Evolutionary conservation across 2,329 filamentous ascomycete genomes (phyloP), one percentile per base, ranked within the genome.

Genomic region (Nothophoma quercina): DNA sequence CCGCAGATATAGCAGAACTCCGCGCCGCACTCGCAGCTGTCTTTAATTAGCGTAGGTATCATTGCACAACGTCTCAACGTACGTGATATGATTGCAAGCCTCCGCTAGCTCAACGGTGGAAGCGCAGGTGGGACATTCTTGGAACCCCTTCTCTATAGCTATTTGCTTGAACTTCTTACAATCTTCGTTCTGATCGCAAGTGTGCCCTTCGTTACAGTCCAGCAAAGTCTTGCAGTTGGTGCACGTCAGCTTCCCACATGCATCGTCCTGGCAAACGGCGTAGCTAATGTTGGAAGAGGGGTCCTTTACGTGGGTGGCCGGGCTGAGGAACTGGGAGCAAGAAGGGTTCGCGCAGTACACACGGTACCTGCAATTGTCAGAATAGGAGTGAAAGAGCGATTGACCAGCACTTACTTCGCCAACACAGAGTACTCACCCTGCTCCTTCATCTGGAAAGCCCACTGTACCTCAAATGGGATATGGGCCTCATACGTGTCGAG

Each of bases 1-100:
- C 70, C 69, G 36, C 71, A 73, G 36, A 73, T 33, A 36, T 72
- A 73, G 60, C 71, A 73, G 56, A 72, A 73, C 1, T 60, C 45
- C 25, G 58, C 35, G 4, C 67, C 68, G 23, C 71, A 73, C 7
- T 52, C 53, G 43, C 69, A 73, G 2, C 61, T 67, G 9, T 15
- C 3, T 4, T 23, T 22, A 2, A 26, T 62, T 19, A 62, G 53
- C 21, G 33, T 18, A 16, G 15, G 28, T 10, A 30, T 13, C 19
- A 2, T 38, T 15, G 5, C 5, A 3, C 7, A 2, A 2, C 22
- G 1, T 7, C 7, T 10, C 8, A 38, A 54, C 56, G 45, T 55
- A 65, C 56, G 51, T 68, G 21, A 73, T 65, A 30, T 73, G 70
- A 18, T 73, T 73, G 35, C 70, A 73, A 1, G 69, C 71, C 32